phyloP scores from a whole-genome alignment of 768 basidiomycete genomes.

The Stropharia rugosoannulata region DNA sequence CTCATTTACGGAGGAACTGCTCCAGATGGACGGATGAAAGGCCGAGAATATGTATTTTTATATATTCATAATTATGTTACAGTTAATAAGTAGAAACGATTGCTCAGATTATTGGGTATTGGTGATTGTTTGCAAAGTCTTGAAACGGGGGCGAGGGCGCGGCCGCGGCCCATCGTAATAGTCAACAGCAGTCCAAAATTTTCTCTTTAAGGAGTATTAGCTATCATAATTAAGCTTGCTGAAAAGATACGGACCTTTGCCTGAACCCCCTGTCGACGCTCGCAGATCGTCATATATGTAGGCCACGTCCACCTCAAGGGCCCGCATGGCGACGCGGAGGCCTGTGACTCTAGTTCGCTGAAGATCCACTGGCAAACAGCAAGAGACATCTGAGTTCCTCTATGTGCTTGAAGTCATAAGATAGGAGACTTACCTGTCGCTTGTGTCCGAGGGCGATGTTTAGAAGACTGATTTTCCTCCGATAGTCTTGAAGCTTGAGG shows the following conservation, averaged over 20 bases:
- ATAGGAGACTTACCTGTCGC: background rate
- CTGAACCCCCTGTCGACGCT: background rate
- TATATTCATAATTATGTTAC: no score
- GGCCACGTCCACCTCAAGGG: background rate
- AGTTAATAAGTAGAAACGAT: no score
- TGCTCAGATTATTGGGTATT: no score
- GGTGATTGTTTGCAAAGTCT: background rate
- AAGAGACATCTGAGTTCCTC: background rate
- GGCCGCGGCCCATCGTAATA: background rate
- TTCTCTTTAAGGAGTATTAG: background rate
- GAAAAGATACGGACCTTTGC: background rate
- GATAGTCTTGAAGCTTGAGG: background rate
- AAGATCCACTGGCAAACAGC: background rate
- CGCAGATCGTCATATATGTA: background rate
- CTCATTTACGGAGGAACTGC: no score
- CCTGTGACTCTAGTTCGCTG: background rate
- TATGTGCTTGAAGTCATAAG: background rate
- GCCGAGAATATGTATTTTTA: no score
- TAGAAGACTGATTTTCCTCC: background rate
- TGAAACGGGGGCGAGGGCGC: background rate
- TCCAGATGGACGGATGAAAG: no score
- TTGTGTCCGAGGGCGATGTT: background rate
- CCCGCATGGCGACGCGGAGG: background rate
- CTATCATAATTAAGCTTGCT: no score
- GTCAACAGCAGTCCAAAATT: background rate